Percentiles rank a stretch among this genome's conserved stretches.
phyloP scores from a whole-genome alignment of 345 rosid species.

The Dimocarpus longan region DNA sequence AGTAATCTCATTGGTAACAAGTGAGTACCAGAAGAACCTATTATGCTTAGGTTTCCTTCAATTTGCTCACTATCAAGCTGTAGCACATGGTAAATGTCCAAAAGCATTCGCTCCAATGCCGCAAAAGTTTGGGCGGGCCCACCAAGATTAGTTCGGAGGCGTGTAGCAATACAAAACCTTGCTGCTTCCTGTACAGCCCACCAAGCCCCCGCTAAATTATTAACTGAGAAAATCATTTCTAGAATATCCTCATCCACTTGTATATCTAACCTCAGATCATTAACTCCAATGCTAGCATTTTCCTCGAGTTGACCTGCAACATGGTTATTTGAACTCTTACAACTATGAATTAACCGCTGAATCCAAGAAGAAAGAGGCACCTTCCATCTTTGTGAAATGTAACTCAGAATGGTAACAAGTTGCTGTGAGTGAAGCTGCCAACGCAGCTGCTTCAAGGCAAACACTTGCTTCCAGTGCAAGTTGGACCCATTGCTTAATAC shows the following conservation, averaged over 20 bases:
- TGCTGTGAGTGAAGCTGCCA: slow-evolving; percentile 85
- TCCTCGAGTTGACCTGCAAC: slow-evolving; percentile 59
- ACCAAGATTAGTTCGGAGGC: slow-evolving; percentile 94
- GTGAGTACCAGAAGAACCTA: slow-evolving; percentile 87
- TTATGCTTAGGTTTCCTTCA: slow-evolving; percentile 72
- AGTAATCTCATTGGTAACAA: slow-evolving; percentile 90
- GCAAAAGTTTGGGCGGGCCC: slow-evolving; percentile 98
- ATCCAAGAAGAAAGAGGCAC: slow-evolving; percentile 86
- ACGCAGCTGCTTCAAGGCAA: slow-evolving; percentile 73
- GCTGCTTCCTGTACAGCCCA: slow-evolving; percentile 99
- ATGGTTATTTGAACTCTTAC: slow-evolving; percentile 52
- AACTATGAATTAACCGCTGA: slow-evolving; percentile 62
- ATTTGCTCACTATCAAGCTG: slow-evolving; percentile 75
- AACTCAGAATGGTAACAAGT: slow-evolving; percentile 87
- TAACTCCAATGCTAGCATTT: slow-evolving; percentile 37
- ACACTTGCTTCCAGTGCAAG: slow-evolving; percentile 85
- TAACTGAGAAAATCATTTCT: slow-evolving; percentile 66
- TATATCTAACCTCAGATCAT: slow-evolving; percentile 51
- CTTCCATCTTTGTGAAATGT: slow-evolving; percentile 91
- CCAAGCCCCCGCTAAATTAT: slow-evolving; percentile 88
- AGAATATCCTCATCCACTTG: slow-evolving; percentile 66
- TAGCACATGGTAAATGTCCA: slow-evolving; percentile 79
- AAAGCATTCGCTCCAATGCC: slow-evolving; percentile 88
- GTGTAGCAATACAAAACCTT: slow-evolving; percentile 76
- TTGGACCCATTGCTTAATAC: slow-evolving; percentile 44